Conservation (phyloP, 768 basidiomycete species). For the Boletus rubescentipes region DNA sequence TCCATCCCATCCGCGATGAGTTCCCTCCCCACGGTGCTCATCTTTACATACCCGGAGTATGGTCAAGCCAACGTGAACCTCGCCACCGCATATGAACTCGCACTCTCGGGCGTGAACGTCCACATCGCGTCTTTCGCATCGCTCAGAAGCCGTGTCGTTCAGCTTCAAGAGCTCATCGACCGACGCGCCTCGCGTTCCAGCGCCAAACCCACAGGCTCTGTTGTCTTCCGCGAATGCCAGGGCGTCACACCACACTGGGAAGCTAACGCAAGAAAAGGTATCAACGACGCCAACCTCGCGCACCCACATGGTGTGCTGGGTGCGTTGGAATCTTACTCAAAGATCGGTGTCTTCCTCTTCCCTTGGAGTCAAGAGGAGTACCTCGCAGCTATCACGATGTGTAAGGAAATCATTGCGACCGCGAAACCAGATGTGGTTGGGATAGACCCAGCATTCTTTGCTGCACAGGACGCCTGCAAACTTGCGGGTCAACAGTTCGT, state of each 20-base stretch:
- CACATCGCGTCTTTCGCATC: conserved; percentile 11
- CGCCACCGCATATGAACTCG: conserved; percentile 17
- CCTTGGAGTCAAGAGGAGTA: conserved; percentile 11
- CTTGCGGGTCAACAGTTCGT: conserved; percentile 1
- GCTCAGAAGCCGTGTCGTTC: conserved; percentile 5
- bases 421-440: background rate
- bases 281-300: background rate
- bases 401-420: conserved; percentile 1
- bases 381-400: background rate
- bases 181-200: background rate
- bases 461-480: conserved; percentile 5
- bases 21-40: conserved; percentile 5
- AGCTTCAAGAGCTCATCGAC: conserved; percentile 4
- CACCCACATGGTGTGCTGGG: conserved; percentile 4
- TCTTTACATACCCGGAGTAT: conserved; percentile 10
- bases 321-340: conserved; percentile 1
- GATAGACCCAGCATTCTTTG: background rate
- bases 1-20: background rate
- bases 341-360: fast-evolving
- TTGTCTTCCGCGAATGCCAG: conserved; percentile 4
- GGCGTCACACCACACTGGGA: background rate
- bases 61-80: conserved; percentile 10
- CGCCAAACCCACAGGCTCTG: background rate
- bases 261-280: background rate
- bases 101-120: conserved; percentile 7